phyloP scores from a whole-genome alignment of 208 protist genomes.

The Jaenimonas drosophilae region DNA sequence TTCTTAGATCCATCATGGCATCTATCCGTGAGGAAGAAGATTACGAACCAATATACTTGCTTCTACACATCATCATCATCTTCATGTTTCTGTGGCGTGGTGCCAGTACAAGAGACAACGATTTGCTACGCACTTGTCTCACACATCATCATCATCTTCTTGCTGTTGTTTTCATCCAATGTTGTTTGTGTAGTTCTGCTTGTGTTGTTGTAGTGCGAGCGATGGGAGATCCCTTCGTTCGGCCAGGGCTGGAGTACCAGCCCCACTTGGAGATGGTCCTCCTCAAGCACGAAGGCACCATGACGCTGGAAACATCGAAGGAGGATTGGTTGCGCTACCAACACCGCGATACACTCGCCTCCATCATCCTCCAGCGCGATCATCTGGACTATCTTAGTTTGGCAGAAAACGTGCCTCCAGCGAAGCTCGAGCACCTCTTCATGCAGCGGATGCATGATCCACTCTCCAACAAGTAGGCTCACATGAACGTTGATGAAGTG shows the following conservation, averaged over 20 bases:
- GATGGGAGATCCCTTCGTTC: conserved; percentile 87
- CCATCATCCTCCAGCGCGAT: conserved; percentile 53
- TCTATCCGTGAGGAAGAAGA: too few species aligned
- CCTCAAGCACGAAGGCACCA: conserved; percentile 74
- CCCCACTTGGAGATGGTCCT: conserved; percentile 78
- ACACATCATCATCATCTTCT: neutral
- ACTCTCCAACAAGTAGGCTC: too few species aligned
- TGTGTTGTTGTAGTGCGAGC: conserved; percentile 3
- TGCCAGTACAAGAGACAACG: neutral
- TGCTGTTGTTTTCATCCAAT: neutral
- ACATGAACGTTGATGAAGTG: neutral
- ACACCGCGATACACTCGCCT: conserved; percentile 84
- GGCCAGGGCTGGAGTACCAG: conserved; percentile 72
- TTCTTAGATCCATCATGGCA: neutral
- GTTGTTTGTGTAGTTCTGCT: neutral
- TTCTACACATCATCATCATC: too few species aligned
- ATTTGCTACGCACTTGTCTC: too few species aligned
- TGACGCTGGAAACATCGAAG: conserved; percentile 70
- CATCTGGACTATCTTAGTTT: conserved; percentile 65
- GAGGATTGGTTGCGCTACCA: conserved; percentile 82
- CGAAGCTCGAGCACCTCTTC: conserved; percentile 68
- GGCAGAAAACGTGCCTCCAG: conserved; percentile 63
- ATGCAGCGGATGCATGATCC: conserved; percentile 61
- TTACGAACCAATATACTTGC: too few species aligned
- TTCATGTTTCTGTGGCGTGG: neutral